phyloP scores from a whole-genome alignment of 1,284 basidiomycete genomes.

The Veloboletus limbatus region DNA sequence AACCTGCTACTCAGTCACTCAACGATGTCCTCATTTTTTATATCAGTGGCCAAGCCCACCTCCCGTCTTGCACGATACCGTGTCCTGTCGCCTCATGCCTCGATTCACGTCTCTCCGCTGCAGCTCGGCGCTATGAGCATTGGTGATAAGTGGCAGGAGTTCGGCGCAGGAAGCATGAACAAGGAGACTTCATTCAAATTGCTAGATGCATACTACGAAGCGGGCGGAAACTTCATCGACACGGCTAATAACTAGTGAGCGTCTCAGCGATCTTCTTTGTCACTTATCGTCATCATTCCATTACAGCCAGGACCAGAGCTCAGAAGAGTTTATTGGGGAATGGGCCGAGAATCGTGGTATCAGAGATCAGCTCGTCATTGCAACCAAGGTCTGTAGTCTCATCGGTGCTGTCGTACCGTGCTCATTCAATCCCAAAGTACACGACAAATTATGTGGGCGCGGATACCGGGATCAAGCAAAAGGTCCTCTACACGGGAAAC shows the following conservation, averaged over 20 bases:
- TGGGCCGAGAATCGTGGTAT: conserved; percentile 50
- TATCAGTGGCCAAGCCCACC: conserved; percentile 3
- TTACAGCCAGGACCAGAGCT: conserved; percentile 45
- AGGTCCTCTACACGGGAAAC: conserved; percentile 2
- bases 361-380: conserved; percentile 54
- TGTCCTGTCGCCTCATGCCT: conserved; percentile 41
- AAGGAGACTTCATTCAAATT: conserved; percentile 40
- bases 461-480: conserved; percentile 5
- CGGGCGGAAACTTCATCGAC: conserved; percentile 41
- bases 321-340: conserved; percentile 28
- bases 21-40: too few relatives aligned
- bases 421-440: conserved; percentile 2
- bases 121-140: conserved; percentile 54
- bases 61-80: conserved; percentile 42
- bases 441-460: conserved; percentile 7
- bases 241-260: conserved; percentile 37
- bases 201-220: conserved; percentile 40
- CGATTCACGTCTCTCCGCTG: conserved; percentile 52
- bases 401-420: neutral
- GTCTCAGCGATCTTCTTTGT: too few relatives aligned
- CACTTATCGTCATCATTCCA: too few relatives aligned
- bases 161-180: conserved; percentile 35
- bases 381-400: conserved; percentile 44
- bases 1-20: too few relatives aligned
- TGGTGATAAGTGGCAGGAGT: conserved; percentile 43